Conservation (phyloP, 2,329 filamentous ascomycete species). For the Talaromyces sp. region DNA sequence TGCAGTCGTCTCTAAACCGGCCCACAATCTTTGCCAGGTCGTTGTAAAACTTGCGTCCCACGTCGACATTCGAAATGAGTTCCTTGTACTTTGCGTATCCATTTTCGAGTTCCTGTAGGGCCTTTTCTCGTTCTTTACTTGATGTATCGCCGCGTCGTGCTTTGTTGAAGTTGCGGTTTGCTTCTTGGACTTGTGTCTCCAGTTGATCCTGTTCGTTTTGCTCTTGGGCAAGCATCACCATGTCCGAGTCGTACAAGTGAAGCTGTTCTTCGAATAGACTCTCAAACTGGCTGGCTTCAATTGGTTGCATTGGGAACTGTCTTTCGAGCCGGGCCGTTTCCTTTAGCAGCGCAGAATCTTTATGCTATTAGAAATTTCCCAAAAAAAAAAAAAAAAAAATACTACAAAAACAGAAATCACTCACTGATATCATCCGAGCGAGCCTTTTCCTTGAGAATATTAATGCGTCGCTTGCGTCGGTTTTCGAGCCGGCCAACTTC, state of each 20-base stretch:
- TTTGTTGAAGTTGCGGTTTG: conserved; percentile 72
- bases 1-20: conserved; percentile 75
- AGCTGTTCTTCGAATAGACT: conserved; percentile 81
- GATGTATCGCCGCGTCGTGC: conserved; percentile 65
- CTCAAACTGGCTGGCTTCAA: conserved; percentile 88
- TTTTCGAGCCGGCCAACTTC: conserved; percentile 81
- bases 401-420: conserved; percentile 16
- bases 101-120: conserved; percentile 81
- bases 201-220: conserved; percentile 70
- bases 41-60: conserved; percentile 94
- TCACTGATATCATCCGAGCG: conserved; percentile 80
- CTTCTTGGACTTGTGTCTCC: conserved; percentile 63
- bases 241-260: conserved; percentile 73
- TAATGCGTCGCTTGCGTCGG: conserved; percentile 71
- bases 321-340: conserved; percentile 84
- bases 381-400: conserved; percentile 3
- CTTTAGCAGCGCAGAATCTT: conserved; percentile 69
- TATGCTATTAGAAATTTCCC: neutral
- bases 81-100: conserved; percentile 97
- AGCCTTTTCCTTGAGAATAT: conserved; percentile 71
- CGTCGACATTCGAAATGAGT: conserved; percentile 85
- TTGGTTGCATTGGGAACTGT: conserved; percentile 75
- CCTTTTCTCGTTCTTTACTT: conserved; percentile 72
- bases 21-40: conserved; percentile 84
- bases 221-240: conserved; percentile 67